Percentiles rank a stretch among this genome's conserved stretches.
Conservation (phyloP, 352 stramenopile genomes). For the Phytopythium oedochilum region DNA sequence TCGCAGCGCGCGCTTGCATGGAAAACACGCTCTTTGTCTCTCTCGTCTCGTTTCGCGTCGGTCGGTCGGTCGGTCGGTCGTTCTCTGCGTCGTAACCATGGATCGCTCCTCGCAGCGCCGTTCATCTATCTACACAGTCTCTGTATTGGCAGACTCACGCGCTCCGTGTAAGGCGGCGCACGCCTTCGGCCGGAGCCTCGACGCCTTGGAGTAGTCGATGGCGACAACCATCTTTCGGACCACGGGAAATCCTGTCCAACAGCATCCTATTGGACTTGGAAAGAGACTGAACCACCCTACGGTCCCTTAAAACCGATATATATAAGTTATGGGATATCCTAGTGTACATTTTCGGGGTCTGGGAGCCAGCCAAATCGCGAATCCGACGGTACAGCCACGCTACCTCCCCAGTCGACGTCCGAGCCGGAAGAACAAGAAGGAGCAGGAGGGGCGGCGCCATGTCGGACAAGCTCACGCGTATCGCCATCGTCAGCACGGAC, state of each 20-base stretch:
- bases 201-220: too few relatives aligned
- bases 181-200: too few relatives aligned
- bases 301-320: constrained; percentile 4
- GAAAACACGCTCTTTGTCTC: not conserved
- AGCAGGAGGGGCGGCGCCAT: constrained; percentile 19
- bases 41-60: not conserved
- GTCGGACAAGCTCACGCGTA: constrained; percentile 95
- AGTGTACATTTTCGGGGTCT: constrained; percentile 3
- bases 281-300: too few relatives aligned
- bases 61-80: not conserved
- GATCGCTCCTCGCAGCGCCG: too few relatives aligned
- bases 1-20: not conserved
- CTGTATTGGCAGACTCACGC: too few relatives aligned
- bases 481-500: constrained; percentile 97
- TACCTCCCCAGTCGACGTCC: constrained; percentile 3
- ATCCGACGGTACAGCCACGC: constrained; percentile 15
- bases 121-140: too few relatives aligned
- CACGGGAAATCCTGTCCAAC: too few relatives aligned
- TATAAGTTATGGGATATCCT: constrained; percentile 1
- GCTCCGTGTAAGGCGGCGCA: too few relatives aligned
- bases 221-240: too few relatives aligned
- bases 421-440: not conserved
- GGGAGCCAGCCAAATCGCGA: constrained; percentile 17
- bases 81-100: too few relatives aligned
- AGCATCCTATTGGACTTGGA: too few relatives aligned